These are phyloP conservation scores for Carex scoparia DNA, from an alignment of 176 grass and related monocot genomes.

Conservation along the genomic window DNA sequence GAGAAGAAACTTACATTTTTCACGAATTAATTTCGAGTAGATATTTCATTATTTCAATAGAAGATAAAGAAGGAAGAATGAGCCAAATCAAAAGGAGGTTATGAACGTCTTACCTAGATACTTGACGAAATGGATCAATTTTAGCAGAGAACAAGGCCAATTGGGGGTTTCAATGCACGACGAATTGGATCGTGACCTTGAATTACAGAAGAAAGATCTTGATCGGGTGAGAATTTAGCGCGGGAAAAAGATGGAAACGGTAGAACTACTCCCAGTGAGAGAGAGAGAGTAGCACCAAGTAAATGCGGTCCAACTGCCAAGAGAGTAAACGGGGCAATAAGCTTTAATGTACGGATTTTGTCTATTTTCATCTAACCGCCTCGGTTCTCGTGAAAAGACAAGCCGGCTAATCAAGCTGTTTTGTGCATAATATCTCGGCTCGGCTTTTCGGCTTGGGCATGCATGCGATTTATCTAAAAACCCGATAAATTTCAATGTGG, in stretches of 20 bases:
- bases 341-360: constrained; percentile 33
- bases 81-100: neutral
- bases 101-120: neutral
- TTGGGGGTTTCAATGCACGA: neutral
- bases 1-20: neutral
- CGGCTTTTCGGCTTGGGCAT: neutral
- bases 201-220: neutral
- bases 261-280: neutral
- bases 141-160: neutral
- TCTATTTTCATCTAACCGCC: constrained; percentile 3
- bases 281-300: constrained; percentile 28
- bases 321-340: constrained; percentile 29
- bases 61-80: neutral
- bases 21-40: neutral
- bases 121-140: neutral
- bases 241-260: constrained; percentile 15
- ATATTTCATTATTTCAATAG: neutral
- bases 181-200: neutral
- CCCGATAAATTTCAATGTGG: too few relatives aligned
- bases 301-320: constrained; percentile 62
- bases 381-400: neutral
- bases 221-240: constrained; percentile 23
- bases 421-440: neutral
- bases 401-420: neutral
- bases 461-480: neutral